Evolutionary conservation across 164 flowering plant genomes (phyloP), one percentile per base, ranked within the genome.

Genomic region (Berberis thunbergii): DNA sequence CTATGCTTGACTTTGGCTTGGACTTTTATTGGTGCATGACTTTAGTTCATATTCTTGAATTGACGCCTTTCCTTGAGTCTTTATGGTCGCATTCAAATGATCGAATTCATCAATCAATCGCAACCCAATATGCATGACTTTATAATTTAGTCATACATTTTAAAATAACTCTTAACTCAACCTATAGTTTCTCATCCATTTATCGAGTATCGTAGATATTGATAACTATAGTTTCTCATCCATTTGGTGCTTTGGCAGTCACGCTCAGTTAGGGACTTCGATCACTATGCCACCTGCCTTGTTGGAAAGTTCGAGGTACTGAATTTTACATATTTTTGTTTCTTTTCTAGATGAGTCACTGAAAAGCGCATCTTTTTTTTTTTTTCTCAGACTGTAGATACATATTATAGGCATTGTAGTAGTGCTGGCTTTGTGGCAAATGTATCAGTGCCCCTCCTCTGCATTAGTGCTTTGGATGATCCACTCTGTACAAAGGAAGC

Each of bases 401-500:
- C 96, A 74, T 95, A 85, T 66, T 95, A 95, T 71, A 74, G 99
- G 74, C 84, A 73, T 43, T 78, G 81, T 70, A 89, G 94, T 79
- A 89, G 97, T 78, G 61, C 90, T 53, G 64, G 77, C 63, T 95
- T 67, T 76, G 85, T 91, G 39, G 75, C 77, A 50, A 75, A 76
- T n/a, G n/a, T 94, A 55, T 62, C 96, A 2, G 85, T 94, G 26
- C 99, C 99, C 49, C 83, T 94, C 13, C 96, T 94, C 46, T 91
- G 97, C 74, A 78, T 94, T 68, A 90, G 90, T 81, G 83, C 96
- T 61, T 71, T 94, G 77, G 99, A 94, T 76, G 99, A 94, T 82
- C 99, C 99, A 58, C 77, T 94, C 55, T 94, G 99, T 71, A 86
- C 96, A 2, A 78, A 58, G 62, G 99, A 94, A 84, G 97, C 99